Percentiles rank a stretch among this genome's conserved stretches.
Conservation (phyloP, 495 filamentous ascomycete species). For the Hypoxylon fragiforme region DNA sequence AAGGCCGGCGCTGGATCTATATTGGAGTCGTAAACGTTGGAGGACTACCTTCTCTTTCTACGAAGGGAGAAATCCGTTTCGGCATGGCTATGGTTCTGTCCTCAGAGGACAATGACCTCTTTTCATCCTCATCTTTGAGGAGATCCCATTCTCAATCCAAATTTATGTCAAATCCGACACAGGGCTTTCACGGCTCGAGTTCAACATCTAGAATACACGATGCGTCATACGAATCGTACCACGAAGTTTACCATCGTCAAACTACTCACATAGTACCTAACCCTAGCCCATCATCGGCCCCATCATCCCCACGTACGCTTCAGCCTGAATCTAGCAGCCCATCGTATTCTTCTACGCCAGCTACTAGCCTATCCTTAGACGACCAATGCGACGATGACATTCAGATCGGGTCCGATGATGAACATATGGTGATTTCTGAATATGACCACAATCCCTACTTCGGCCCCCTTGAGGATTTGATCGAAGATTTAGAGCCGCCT, state of each 20-base stretch:
- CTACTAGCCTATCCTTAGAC: constrained; percentile 65
- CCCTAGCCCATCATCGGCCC: constrained; percentile 55
- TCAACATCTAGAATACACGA: constrained; percentile 49
- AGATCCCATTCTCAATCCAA: constrained; percentile 55
- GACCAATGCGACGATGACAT: constrained; percentile 54
- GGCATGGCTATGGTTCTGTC: constrained; percentile 52
- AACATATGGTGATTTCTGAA: constrained; percentile 60
- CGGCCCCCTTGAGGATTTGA: constrained; percentile 48
- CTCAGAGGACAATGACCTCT: constrained; percentile 50
- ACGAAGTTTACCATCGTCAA: constrained; percentile 32
- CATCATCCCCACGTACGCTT: constrained; percentile 46
- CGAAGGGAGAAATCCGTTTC: constrained; percentile 2
- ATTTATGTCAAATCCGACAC: constrained; percentile 39
- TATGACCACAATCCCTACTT: constrained; percentile 59
- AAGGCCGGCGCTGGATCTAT: constrained; percentile 10
- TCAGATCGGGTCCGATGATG: constrained; percentile 53
- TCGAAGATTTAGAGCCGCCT: constrained; percentile 53
- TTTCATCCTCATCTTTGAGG: constrained; percentile 47
- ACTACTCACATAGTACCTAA: constrained; percentile 37
- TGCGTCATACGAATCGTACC: constrained; percentile 37
- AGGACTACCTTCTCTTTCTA: constrained; percentile 19
- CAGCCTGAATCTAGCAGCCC: constrained; percentile 44
- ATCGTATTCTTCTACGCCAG: constrained; percentile 60
- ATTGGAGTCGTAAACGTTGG: constrained; percentile 24
- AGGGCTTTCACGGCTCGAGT: constrained; percentile 45